Base-by-base conservation (phyloP, 768 basidiomycete species). In the Lentinula lateritia region DNA sequence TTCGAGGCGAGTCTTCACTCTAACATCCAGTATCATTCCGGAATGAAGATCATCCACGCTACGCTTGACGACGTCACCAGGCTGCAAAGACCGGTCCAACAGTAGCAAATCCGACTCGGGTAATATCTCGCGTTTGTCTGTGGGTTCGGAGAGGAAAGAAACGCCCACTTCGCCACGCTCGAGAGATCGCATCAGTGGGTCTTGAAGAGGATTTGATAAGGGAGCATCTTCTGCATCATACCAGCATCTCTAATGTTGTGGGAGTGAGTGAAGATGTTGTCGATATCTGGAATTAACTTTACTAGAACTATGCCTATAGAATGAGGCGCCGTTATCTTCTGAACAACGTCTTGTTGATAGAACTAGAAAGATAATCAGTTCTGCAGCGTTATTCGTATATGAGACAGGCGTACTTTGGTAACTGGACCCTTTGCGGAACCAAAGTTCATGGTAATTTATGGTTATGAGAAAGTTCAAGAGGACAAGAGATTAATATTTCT, bases 31-130 rank as follows among this genome's bases (percentile, higher is more conserved):
- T 46, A 97, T 85, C 41, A 94, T 84, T 23, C 90, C 94, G 39
- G 90, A 88, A 62, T 81, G 81, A 52, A 89, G 78, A 65, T 92
- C 87, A 60, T 91, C 86, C 20, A 90, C 72, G 66, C 82, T 84
- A 50, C 87, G 84, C 74, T 95, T 95, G 76, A 90, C 89, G 62
- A 88, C 80, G 71, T 95, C 93, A 23, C 93, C 92, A 16, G 81
- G 81, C 64, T 88, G 85, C 66, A 95, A 86, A 42, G 79, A 80
- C 60, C 94, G 88, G 72, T 93, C 90, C 48, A 91, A 77, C 8
- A 95, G 83, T 23, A 73, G 74, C 61, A 93, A 81, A 8, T 87
- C 79, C 13, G 83, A 80, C 70, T 93, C 92, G 3, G 75, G 78
- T 15, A 91, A 78, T 64, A 95, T 93, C 67, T 89, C 84, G 62